Base-by-base conservation (phyloP, 345 rosid genomes). In the Pugionium cornutum region DNA sequence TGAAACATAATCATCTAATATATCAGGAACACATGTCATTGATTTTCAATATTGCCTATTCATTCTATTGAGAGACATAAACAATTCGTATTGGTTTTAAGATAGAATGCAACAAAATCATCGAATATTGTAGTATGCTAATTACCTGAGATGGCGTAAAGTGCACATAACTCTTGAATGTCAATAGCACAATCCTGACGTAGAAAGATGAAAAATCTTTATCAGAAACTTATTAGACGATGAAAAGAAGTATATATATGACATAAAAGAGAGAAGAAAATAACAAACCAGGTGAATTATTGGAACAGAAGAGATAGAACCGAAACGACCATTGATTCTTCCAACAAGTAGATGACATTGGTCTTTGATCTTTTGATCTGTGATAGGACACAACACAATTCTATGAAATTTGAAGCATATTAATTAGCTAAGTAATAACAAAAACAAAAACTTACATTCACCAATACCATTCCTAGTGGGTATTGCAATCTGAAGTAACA, bases 391-490 rank as follows among this genome's bases (percentile, higher is more conserved):
- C 4, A 48, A 40, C 58, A 54, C 27, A 48, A 40, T 56, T 11
- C 11, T 40, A 27, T 54, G 7, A n/a, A 54, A 7, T 11, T n/a
- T 41, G 9, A 36, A 18, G 33, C 58, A 62, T 25, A 34, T 43
- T 26, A 4, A 41, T 28, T 32, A 64, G 26, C 35, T 62, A 39
- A n/a, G n/a, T n/a, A n/a, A n/a, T n/a, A n/a, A n/a, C n/a, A 34
- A 18, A 31, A 58, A 10, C 2, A 39, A 53, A 31, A 59, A 49
- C 85, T 41, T 89, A 94, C 99, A 94, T 77, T 94, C 99, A 52
- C 97, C 97, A 74, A 94, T 96, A 81, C 92, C 99, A 52, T 95
- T 90, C n/a, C n/a, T n/a, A n/a, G n/a, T n/a, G n/a, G n/a, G n/a
- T n/a, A n/a, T n/a, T n/a, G n/a, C n/a, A n/a, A n/a, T n/a, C n/a